These are phyloP conservation scores for Diaporthe aspalathi DNA, from an alignment of 2,329 filamentous ascomycete species.

Conservation along the genomic window DNA sequence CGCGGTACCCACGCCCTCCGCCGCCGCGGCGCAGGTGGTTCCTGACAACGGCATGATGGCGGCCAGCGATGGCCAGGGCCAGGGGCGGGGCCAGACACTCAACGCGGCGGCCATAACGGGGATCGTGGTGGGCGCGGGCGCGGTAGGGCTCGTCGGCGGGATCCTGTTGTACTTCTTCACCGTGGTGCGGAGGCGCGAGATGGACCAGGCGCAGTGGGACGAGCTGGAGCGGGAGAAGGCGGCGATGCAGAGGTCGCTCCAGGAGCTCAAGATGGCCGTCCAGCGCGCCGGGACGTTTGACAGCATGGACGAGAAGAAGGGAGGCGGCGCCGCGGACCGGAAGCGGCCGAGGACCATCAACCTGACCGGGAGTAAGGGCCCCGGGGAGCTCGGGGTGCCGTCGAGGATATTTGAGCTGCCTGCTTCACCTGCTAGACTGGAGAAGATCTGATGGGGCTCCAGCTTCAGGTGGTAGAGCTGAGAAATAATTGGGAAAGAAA, in stretches of 20 bases:
- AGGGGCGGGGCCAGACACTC: not conserved
- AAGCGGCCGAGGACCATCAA: constrained; percentile 25
- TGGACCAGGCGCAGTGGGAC: constrained; percentile 27
- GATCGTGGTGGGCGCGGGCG: constrained; percentile 13
- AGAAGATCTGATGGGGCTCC: constrained; percentile 8
- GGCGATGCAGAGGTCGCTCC: constrained; percentile 25
- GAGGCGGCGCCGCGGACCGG: not conserved
- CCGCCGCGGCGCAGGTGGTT: not conserved
- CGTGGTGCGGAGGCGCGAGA: constrained; percentile 19
- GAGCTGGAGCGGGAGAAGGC: constrained; percentile 25
- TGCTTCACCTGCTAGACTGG: constrained; percentile 1
- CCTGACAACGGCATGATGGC: constrained; percentile 1
- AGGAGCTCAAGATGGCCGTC: constrained; percentile 27
- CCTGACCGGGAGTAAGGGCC: constrained; percentile 6
- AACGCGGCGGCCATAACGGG: constrained; percentile 22
- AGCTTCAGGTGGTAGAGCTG: not conserved
- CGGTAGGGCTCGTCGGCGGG: constrained; percentile 26
- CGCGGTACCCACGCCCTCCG: not conserved
- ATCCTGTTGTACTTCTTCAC: constrained; percentile 28
- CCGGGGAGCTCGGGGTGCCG: constrained; percentile 8
- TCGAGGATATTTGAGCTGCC: constrained; percentile 22
- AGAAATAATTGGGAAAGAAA: not conserved
- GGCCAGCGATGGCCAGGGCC: not conserved
- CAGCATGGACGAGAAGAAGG: constrained; percentile 20
- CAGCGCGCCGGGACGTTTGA: constrained; percentile 14